Evolutionary conservation across 768 basidiomycete genomes (phyloP).

Genomic region (button mushroom (Agaricus bisporus)): DNA sequence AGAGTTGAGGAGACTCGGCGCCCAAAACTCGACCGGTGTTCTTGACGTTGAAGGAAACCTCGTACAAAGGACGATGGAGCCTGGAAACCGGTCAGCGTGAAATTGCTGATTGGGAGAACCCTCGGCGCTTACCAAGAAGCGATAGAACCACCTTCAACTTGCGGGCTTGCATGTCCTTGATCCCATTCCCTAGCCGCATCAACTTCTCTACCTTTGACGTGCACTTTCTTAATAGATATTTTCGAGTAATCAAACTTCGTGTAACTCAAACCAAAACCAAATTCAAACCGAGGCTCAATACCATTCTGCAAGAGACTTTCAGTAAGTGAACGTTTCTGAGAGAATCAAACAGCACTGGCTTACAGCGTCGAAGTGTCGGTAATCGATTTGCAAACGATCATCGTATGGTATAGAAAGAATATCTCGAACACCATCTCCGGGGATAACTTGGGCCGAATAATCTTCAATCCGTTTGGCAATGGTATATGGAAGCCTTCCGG

Average conservation of each 20-base stretch:
- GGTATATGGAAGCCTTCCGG: constrained; percentile 67
- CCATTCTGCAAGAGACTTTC: constrained; percentile 37
- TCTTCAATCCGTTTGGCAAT: constrained; percentile 57
- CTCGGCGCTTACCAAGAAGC: constrained; percentile 45
- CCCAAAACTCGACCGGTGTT: constrained; percentile 63
- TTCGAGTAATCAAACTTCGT: constrained; percentile 70
- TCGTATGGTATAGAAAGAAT: constrained; percentile 41
- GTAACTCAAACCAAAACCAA: constrained; percentile 88
- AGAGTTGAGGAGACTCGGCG: constrained; percentile 67
- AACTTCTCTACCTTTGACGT: constrained; percentile 27
- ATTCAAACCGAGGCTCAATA: constrained; percentile 79
- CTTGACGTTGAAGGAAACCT: constrained; percentile 55
- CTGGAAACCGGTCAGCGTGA: constrained; percentile 19
- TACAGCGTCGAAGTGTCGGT: constrained; percentile 65
- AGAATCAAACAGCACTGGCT: constrained; percentile 18
- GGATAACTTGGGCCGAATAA: constrained; percentile 47
- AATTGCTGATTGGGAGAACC: background rate
- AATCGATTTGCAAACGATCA: constrained; percentile 57
- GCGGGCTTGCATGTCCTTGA: constrained; percentile 47
- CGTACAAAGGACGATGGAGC: constrained; percentile 62
- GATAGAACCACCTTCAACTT: constrained; percentile 50
- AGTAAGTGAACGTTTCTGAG: constrained; percentile 1
- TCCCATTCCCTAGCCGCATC: constrained; percentile 48
- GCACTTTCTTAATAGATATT: constrained; percentile 41
- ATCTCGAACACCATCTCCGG: constrained; percentile 26